Evolutionary conservation across 768 basidiomycete genomes (phyloP), one percentile per base, ranked within the genome.

Genomic region (Suillus variegatus): DNA sequence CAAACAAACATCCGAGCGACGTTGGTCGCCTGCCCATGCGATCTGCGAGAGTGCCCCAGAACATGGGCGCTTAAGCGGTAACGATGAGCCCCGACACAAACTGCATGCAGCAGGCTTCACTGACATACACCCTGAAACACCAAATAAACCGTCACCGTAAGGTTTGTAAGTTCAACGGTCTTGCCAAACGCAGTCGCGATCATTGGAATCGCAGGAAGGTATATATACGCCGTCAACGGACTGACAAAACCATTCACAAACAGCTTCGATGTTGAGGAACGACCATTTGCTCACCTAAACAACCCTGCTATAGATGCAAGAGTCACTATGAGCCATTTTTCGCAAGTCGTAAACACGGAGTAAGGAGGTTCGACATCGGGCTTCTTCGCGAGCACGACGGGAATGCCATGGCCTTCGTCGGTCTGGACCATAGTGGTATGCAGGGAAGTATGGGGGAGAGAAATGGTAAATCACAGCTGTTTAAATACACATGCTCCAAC

Each of bases 201-300:
- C 0, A 83, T 80, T 0, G 91, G 93, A 46, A 94, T 88, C 13
- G 88, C 89, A 2, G 92, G 92, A 58, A 91, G 86, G 70, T 91
- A 93, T 61, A 91, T 89, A 65, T 87, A 91, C 1, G 90, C 82
- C 0, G 90, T 88, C 9, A 92, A 76, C 0, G 89, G 88, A 68
- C 87, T 88, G 52, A 60, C 22, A 49, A 60, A 18, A 25, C 36
- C 38, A 44, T 20, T 41, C 20, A 25, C 32, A 7, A 57, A 40
- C n/a, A 49, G 43, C 18, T 32, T 40, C 14, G 3, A 36, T 35
- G 32, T 35, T 6, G 35, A 36, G 20, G 20, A 40, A n/a, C 38
- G 41, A 18, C 40, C 9, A 40, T 40, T 14, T 58, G 25, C 43
- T 41, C 47, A 81, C 89, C 89, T 90, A 74, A 89, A 89, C 2